Percentiles rank a stretch among this genome's conserved stretches.
Conservation (phyloP, 73 alveolate genomes). For the Symbiodinium pilosum region DNA sequence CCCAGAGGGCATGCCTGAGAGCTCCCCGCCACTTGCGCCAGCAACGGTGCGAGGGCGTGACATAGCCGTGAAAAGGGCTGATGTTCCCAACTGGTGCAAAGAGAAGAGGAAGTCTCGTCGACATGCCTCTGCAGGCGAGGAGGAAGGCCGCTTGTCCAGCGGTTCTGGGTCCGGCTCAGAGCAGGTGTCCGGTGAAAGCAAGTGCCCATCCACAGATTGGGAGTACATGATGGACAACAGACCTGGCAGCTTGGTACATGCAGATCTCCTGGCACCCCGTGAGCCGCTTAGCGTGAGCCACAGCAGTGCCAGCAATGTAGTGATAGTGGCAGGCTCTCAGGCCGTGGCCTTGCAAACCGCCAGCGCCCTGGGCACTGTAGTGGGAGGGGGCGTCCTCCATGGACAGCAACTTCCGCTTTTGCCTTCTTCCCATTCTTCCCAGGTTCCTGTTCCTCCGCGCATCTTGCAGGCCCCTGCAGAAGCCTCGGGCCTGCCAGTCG, state of each 20-base stretch:
- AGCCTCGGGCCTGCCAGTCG: slow-evolving; percentile 34
- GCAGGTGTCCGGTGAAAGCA: slow-evolving; percentile 70
- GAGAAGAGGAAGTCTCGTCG: slow-evolving; percentile 24
- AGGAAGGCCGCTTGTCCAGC: slow-evolving; percentile 25
- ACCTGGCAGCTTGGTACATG: slow-evolving; percentile 42
- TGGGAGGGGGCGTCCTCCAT: slow-evolving; percentile 73
- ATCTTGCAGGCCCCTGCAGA: slow-evolving; percentile 12
- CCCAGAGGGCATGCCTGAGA: not conserved
- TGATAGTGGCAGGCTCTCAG: slow-evolving; percentile 75
- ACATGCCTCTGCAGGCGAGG: not conserved
- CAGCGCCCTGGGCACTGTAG: slow-evolving; percentile 65
- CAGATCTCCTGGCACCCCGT: slow-evolving; percentile 14
- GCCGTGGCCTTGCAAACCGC: slow-evolving; percentile 82
- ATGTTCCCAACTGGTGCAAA: slow-evolving; percentile 10
- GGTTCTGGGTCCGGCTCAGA: slow-evolving; percentile 74
- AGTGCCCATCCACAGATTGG: slow-evolving; percentile 90
- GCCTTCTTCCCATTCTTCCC: not conserved
- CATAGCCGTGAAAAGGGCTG: slow-evolving; percentile 74
- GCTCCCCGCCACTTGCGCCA: not conserved
- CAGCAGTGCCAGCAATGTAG: slow-evolving; percentile 2
- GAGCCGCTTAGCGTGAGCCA: not conserved
- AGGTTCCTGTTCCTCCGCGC: not conserved
- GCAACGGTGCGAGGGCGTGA: slow-evolving; percentile 48
- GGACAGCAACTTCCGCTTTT: slow-evolving; percentile 26
- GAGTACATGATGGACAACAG: slow-evolving; percentile 92